Base-by-base conservation (phyloP, 2,329 filamentous ascomycete genomes). In the Claviceps fusiformis region DNA sequence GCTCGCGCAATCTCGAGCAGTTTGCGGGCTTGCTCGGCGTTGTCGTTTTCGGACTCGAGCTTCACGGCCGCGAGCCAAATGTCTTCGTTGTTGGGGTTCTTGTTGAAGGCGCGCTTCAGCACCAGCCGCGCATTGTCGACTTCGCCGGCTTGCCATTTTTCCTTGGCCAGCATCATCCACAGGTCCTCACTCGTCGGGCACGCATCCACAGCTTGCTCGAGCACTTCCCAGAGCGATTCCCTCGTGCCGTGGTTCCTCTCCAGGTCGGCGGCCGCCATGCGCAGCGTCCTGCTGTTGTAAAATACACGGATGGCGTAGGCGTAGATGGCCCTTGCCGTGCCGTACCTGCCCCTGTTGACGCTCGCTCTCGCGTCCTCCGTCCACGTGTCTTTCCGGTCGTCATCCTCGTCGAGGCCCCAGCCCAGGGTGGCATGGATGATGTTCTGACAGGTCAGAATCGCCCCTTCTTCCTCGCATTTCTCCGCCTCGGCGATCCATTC, bases 21-120 rank as follows among this genome's bases (percentile, higher is more conserved):
- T 58, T 86, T 81, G 48, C 91, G 79, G 0, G 93, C 93, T 65
- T 93, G 83, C 43, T 90, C 86, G 45, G 82, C 84, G 63, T 95
- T 83, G 47, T 84, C 81, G 58, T 89, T 92, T 64, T 97, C 91
- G 0, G 93, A 89, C 71, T 98, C 93, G 35, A 98, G 82, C 69
- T 96, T 95, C 60, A 98, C 93, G 49, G 93, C 93, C 17, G 91
- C 88, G 50, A 96, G 83, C 86, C 93, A 98, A 61, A 98, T 96
- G 67, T 97, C 90, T 70, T 98, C 93, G 71, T 95, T 96, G 68
- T 95, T 91, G 1, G 89, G 89, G 63, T 97, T 95, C 67, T 95
- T 89, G 62, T 92, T 86, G 76, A 98, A 98, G 5, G 92, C 93
- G 59, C 86, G 82, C 33, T 84, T 92, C 17, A 98, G 81, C 1